These are phyloP conservation scores for Skeletonema potamos DNA, from an alignment of 108 stramenopile species.

Conservation along the genomic window DNA sequence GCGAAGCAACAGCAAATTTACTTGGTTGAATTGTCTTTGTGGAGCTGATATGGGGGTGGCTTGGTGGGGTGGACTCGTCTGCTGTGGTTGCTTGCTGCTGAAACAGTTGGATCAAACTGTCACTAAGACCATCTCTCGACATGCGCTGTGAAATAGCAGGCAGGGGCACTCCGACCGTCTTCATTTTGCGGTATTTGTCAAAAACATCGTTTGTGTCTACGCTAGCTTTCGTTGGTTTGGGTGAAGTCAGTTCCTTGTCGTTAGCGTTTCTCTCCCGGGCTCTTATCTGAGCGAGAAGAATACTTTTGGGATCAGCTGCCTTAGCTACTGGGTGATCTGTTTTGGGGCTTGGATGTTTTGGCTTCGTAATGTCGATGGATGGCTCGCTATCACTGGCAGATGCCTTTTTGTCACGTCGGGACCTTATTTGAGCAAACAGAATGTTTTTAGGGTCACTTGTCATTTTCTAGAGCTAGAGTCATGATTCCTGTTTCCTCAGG, in stretches of 20 bases:
- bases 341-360: neutral
- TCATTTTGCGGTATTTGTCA: conserved; percentile 36
- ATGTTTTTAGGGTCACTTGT: neutral
- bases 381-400: neutral
- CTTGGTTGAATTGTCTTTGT: neutral
- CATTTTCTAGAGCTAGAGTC: neutral
- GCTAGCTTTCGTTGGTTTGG: neutral
- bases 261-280: neutral
- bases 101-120: neutral
- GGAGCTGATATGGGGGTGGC: neutral
- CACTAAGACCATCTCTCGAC: conserved; percentile 20
- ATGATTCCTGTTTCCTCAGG: neutral
- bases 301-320: neutral
- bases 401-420: neutral
- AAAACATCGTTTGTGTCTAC: neutral
- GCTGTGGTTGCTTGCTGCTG: neutral
- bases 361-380: neutral
- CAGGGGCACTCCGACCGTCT: conserved; percentile 33
- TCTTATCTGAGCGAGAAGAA: neutral
- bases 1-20: neutral
- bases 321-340: neutral
- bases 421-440: neutral
- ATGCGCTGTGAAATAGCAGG: conserved; percentile 37
- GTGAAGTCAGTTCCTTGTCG: neutral
- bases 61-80: neutral